Evolutionary conservation across 2,329 filamentous ascomycete species (phyloP).

Genomic region (Penicillium psychrosexuale): DNA sequence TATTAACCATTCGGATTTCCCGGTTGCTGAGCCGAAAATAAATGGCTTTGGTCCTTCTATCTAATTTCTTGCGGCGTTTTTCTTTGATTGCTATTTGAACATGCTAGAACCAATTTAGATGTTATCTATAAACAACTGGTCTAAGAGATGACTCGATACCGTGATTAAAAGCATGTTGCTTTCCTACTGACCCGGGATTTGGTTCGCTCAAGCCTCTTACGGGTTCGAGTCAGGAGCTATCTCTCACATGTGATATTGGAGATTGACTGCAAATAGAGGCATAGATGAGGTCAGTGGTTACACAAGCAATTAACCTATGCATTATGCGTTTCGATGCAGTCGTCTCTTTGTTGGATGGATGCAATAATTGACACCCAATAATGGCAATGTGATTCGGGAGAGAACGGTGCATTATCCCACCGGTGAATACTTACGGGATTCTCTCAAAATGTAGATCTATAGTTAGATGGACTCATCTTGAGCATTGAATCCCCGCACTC

Average conservation of each 20-base stretch:
- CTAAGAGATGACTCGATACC: neutral
- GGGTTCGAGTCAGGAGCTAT: neutral
- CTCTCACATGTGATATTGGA: slow-evolving; percentile 2
- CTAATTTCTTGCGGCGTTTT: too few species aligned
- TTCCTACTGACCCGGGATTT: neutral
- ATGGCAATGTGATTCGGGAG: slow-evolving; percentile 1
- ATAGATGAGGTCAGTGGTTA: neutral
- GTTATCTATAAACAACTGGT: neutral
- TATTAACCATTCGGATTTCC: neutral
- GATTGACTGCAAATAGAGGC: neutral
- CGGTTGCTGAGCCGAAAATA: neutral
- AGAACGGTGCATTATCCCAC: slow-evolving; percentile 8
- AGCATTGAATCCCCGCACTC: slow-evolving; percentile 4
- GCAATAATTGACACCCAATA: neutral
- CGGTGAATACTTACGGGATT: slow-evolving; percentile 13
- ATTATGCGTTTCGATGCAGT: neutral
- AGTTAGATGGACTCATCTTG: slow-evolving; percentile 15
- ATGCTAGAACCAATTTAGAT: neutral
- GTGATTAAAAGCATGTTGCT: neutral
- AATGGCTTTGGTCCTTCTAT: too few species aligned
- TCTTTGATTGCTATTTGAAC: neutral
- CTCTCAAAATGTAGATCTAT: neutral
- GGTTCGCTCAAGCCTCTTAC: neutral
- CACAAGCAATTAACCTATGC: slow-evolving; percentile 1
- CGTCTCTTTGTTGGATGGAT: neutral